Evolutionary conservation across 805 yeast species (phyloP), one percentile per base, ranked within the genome.

Genomic region (Candida silvicultrix): DNA sequence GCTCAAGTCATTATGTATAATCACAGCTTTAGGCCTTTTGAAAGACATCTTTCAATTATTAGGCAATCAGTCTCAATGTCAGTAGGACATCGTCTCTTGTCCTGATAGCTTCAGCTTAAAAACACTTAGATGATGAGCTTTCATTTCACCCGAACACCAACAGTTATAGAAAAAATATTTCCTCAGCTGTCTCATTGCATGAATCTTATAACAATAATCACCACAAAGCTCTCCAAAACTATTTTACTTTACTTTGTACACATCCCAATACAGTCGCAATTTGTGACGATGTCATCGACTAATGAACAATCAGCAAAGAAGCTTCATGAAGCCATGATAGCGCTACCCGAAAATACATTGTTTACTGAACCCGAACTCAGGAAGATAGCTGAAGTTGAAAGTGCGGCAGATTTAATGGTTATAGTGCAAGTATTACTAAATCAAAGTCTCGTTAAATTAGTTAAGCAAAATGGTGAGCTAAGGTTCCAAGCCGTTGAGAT

Each of bases 401-500:
- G 46, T 64, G 64, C 43, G 43, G 58, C 40, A 5, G 78, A 76
- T 44, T 56, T 78, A 39, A 68, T 78, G 68, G 58, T 60, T 8
- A 55, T 74, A 37, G 73, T 77, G 1, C 84, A 81, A 57, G 77
- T 75, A 46, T 63, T 80, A 37, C 58, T 78, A 45, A 71, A 77
- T 57, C 71, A 72, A 49, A 82, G 83, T 52, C 69, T 87, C 48
- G 73, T 89, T 44, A 85, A 86, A 62, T 67, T 88, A 48, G 74
- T 83, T 22, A 85, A 81, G 55, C 79, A 74, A 50, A 83, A 83
- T 46, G 84, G 77, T 48, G 85, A 72, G 49, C 71, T 84, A 49
- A 74, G 75, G 59, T 94, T 89, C 66, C 86, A 85, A 60, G 89
- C 90, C 1, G 84, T 88, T 2, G 73, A 82, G 7, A 66, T 73